These are phyloP conservation scores for Ophiostoma tasmaniense DNA, from an alignment of 2,329 filamentous ascomycete species.

Conservation along the genomic window DNA sequence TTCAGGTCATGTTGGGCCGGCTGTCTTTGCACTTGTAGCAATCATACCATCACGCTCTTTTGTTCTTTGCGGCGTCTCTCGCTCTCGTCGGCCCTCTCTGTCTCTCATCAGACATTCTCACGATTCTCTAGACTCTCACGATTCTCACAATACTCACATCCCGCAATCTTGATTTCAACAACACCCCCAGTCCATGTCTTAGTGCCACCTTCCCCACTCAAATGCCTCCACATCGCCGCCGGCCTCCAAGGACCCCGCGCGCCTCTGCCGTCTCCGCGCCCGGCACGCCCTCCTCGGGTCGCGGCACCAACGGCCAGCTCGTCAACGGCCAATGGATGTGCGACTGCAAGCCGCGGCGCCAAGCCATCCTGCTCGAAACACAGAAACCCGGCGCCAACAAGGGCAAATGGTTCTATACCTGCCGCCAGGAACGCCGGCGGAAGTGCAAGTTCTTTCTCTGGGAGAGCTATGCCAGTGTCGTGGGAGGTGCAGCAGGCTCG, in stretches of 20 bases:
- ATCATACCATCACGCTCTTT: neutral
- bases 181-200: neutral
- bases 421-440: conserved; percentile 25
- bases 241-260: neutral
- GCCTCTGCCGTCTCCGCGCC: neutral
- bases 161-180: too few relatives aligned
- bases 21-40: neutral
- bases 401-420: conserved; percentile 37
- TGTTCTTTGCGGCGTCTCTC: neutral
- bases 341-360: conserved; percentile 35
- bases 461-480: conserved; percentile 31
- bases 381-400: conserved; percentile 33
- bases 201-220: neutral
- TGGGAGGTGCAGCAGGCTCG: conserved; percentile 8
- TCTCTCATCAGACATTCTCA: too few relatives aligned
- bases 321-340: conserved; percentile 25
- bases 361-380: conserved; percentile 30
- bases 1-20: neutral
- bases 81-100: neutral
- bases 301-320: conserved; percentile 21
- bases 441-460: conserved; percentile 40
- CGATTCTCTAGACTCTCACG: too few relatives aligned
- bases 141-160: neutral
- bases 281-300: conserved; percentile 11
- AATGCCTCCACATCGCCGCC: neutral